These are phyloP conservation scores for Articulospora tetracladia DNA, from an alignment of 495 filamentous ascomycete species.

Conservation along the genomic window DNA sequence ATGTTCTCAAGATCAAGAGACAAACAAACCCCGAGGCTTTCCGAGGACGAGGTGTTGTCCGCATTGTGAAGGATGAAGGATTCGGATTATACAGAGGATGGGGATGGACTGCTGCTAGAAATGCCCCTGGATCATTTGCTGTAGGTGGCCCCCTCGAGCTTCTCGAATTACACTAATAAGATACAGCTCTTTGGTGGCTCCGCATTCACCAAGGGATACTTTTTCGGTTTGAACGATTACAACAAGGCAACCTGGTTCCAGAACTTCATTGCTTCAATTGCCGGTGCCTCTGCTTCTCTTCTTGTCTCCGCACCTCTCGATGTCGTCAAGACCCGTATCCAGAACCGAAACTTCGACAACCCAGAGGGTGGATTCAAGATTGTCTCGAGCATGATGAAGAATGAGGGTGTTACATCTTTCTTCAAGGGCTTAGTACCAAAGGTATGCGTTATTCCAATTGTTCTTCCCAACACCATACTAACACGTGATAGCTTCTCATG, in stretches of 20 bases:
- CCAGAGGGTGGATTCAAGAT: constrained; percentile 92
- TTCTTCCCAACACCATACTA: neutral
- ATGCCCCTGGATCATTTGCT: constrained; percentile 95
- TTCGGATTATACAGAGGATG: constrained; percentile 95
- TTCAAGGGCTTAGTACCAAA: constrained; percentile 98
- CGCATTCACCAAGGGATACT: constrained; percentile 96
- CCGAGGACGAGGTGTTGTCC: constrained; percentile 84
- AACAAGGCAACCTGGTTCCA: constrained; percentile 91
- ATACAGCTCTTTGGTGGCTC: constrained; percentile 93
- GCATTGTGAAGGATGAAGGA: constrained; percentile 89
- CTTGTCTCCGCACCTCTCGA: constrained; percentile 93
- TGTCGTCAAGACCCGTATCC: constrained; percentile 98
- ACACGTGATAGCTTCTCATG: constrained; percentile 70
- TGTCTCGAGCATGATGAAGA: constrained; percentile 80
- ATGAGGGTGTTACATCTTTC: constrained; percentile 82
- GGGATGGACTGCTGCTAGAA: constrained; percentile 96
- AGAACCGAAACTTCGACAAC: constrained; percentile 98
- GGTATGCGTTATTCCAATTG: constrained; percentile 30
- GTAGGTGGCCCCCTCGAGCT: constrained; percentile 46
- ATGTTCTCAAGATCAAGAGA: constrained; percentile 98
- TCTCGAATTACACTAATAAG: constrained; percentile 1
- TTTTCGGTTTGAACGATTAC: constrained; percentile 85
- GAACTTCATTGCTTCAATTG: constrained; percentile 96
- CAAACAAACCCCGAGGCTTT: constrained; percentile 99
- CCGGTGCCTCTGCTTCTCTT: constrained; percentile 86